Percentiles rank a stretch among this genome's conserved stretches.
These are phyloP conservation scores for Phtheirospermum japonicum DNA, from an alignment of 257 asterid species.

Conservation along the genomic window DNA sequence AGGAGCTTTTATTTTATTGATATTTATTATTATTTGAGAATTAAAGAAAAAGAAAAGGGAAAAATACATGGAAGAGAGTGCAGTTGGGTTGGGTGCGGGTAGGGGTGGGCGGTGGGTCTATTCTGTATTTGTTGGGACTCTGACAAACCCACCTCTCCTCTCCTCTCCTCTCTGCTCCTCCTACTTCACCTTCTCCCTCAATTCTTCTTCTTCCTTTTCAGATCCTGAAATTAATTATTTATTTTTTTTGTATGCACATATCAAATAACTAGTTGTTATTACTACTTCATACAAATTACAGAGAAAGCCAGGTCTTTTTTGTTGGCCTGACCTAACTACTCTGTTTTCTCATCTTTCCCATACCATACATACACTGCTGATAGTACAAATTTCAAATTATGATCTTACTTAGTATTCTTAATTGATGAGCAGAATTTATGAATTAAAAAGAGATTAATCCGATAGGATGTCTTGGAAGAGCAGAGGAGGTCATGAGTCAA, in stretches of 20 bases:
- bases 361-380: no score
- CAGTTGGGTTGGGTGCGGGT: slow-evolving; percentile 36
- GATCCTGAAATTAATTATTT: no score
- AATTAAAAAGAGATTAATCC: slow-evolving; percentile 32
- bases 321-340: neutral
- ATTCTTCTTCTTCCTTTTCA: slow-evolving; percentile 21
- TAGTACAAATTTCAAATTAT: no score
- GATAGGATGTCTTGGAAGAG: slow-evolving; percentile 74
- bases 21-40: neutral
- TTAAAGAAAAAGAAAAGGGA: neutral
- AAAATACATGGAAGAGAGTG: slow-evolving; percentile 32
- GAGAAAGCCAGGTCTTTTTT: neutral
- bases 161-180: no score
- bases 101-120: slow-evolving; percentile 49
- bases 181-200: slow-evolving; percentile 36
- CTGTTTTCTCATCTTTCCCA: slow-evolving; percentile 16
- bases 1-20: neutral
- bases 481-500: slow-evolving; percentile 61
- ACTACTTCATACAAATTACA: neutral
- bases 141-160: no score
- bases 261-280: neutral
- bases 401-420: no score
- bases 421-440: slow-evolving; percentile 17
- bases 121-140: slow-evolving; percentile 14
- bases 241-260: neutral